phyloP scores from a whole-genome alignment of 2,329 filamentous ascomycete genomes.

The Metarhizium album region DNA sequence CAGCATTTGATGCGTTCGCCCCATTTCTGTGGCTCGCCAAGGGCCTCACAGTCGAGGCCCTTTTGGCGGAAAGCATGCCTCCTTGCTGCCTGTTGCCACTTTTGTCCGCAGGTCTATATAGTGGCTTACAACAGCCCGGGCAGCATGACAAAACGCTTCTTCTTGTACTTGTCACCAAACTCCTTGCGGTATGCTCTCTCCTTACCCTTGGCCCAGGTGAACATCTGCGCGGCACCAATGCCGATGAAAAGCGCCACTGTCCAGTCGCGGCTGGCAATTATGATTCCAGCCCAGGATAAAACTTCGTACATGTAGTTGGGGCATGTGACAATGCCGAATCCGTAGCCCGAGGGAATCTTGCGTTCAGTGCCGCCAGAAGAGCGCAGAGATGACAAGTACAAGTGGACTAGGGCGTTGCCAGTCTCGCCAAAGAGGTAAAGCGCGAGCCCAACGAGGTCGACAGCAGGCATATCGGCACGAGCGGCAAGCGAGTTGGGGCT shows the following conservation, averaged over 20 bases:
- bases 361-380: slow-evolving; percentile 72
- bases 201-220: slow-evolving; percentile 80
- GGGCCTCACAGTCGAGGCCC: background rate
- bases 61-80: background rate
- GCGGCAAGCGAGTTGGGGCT: slow-evolving; percentile 60
- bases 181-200: slow-evolving; percentile 82
- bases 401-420: slow-evolving; percentile 69
- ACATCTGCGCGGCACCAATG: slow-evolving; percentile 71
- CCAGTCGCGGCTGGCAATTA: slow-evolving; percentile 69
- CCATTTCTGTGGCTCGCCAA: no score
- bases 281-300: slow-evolving; percentile 75
- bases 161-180: slow-evolving; percentile 90
- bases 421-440: slow-evolving; percentile 71
- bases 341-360: slow-evolving; percentile 76
- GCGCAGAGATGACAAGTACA: slow-evolving; percentile 67
- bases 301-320: slow-evolving; percentile 97
- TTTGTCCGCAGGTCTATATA: background rate
- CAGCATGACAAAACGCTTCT: slow-evolving; percentile 77
- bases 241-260: slow-evolving; percentile 66
- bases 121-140: slow-evolving; percentile 59
- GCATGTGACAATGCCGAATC: slow-evolving; percentile 81
- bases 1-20: no score
- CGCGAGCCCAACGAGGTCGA: slow-evolving; percentile 58
- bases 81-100: background rate
- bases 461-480: slow-evolving; percentile 29